Evolutionary conservation across 495 filamentous ascomycete genomes (phyloP).

Genomic region (Aspergillus ostianus): DNA sequence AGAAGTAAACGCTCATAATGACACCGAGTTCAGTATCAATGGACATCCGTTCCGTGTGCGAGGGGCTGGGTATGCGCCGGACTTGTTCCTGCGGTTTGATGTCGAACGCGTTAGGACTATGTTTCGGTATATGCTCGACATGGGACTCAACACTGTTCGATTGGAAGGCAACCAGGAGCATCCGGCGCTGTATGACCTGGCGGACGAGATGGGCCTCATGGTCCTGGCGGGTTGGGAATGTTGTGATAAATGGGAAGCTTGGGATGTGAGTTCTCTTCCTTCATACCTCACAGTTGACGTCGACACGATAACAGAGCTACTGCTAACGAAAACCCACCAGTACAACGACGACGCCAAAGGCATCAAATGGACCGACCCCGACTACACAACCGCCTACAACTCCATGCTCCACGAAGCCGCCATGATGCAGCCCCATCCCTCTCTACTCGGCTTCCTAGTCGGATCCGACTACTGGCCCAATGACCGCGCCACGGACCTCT

Average conservation of each 20-base stretch:
- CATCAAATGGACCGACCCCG: constrained; percentile 46
- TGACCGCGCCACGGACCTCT: constrained; percentile 51
- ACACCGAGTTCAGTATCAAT: constrained; percentile 57
- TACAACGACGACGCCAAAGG: constrained; percentile 56
- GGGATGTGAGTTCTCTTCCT: constrained; percentile 35
- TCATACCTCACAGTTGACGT: neutral
- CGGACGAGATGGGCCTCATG: constrained; percentile 60
- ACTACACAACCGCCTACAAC: constrained; percentile 53
- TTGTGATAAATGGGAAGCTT: constrained; percentile 68
- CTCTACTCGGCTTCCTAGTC: constrained; percentile 54
- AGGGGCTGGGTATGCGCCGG: constrained; percentile 58
- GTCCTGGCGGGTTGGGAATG: constrained; percentile 65
- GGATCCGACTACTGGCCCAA: constrained; percentile 66
- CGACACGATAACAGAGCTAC: neutral
- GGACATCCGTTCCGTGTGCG: constrained; percentile 56
- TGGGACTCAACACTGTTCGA: constrained; percentile 62
- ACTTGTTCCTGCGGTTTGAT: constrained; percentile 62
- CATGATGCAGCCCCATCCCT: constrained; percentile 59
- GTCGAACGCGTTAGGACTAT: constrained; percentile 40
- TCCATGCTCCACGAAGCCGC: constrained; percentile 59
- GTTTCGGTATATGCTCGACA: constrained; percentile 51
- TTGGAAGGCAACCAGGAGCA: constrained; percentile 68
- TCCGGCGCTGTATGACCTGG: constrained; percentile 55
- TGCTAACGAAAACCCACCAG: constrained; percentile 6
- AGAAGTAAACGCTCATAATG: constrained; percentile 49